Conservation (phyloP, 805 yeast species). For the Yarrowia divulgata region DNA sequence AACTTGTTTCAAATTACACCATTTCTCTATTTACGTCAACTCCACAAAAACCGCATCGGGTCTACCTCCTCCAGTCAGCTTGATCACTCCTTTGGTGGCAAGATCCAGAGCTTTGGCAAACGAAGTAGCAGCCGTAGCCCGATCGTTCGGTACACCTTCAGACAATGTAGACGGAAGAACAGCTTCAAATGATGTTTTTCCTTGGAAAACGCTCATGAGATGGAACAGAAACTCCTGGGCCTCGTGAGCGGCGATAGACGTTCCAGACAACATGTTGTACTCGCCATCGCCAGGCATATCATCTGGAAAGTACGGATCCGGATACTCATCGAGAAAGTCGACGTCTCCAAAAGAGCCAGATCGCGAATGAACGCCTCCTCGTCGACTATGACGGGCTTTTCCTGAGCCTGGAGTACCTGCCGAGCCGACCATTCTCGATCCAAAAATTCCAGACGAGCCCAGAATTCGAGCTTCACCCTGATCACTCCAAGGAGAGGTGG, state of each 20-base stretch:
- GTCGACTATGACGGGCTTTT: constrained; percentile 21
- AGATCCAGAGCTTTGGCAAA: constrained; percentile 18
- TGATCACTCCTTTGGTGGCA: constrained; percentile 7
- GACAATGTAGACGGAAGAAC: constrained; percentile 3
- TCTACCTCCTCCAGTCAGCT: constrained; percentile 11
- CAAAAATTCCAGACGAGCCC: constrained; percentile 1
- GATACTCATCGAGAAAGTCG: constrained; percentile 1
- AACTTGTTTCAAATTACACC: background rate
- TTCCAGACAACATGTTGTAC: constrained; percentile 25
- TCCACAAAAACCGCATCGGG: constrained; percentile 4
- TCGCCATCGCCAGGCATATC: background rate
- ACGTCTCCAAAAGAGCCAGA: constrained; percentile 19
- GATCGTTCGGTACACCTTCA: constrained; percentile 2
- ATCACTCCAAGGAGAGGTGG: constrained; percentile 22
- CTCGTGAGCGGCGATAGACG: constrained; percentile 2
- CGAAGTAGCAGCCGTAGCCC: constrained; percentile 16
- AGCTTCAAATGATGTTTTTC: constrained; percentile 42
- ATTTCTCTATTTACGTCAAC: background rate
- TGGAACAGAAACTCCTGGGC: constrained; percentile 33
- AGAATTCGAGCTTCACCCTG: background rate
- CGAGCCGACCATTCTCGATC: background rate
- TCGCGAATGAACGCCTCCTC: constrained; percentile 11
- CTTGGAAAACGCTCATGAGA: constrained; percentile 27
- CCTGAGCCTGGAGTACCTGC: constrained; percentile 20
- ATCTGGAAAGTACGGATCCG: constrained; percentile 2